Conservation (phyloP, 257 asterid species). For the Gentiana straminea region DNA sequence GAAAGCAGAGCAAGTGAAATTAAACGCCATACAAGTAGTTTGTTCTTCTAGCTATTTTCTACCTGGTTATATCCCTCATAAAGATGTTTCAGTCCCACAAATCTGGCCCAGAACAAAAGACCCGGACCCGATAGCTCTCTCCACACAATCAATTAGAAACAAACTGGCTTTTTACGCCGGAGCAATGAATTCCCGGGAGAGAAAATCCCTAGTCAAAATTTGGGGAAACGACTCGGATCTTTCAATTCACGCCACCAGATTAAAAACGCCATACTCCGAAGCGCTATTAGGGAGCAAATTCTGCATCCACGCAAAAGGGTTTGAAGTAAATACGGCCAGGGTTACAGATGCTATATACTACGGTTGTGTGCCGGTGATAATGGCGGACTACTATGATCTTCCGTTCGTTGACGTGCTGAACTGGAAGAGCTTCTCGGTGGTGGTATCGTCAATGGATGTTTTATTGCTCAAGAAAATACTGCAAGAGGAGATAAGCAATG, state of each 20-base stretch:
- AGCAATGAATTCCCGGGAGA: conserved; percentile 69
- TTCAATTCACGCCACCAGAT: conserved; percentile 43
- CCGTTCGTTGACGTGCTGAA: conserved; percentile 60
- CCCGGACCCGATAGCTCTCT: conserved; percentile 2
- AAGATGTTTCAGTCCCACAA: conserved; percentile 85
- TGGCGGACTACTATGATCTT: conserved; percentile 82
- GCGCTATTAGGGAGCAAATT: conserved; percentile 66
- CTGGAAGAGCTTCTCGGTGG: conserved; percentile 60
- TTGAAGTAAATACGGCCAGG: conserved; percentile 85
- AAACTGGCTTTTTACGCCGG: conserved; percentile 79
- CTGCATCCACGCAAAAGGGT: conserved; percentile 92
- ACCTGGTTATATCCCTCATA: conserved; percentile 64
- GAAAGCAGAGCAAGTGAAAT: conserved; percentile 45
- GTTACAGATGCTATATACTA: conserved; percentile 72
- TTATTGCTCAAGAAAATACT: conserved; percentile 52
- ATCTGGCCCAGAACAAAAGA: conserved; percentile 75
- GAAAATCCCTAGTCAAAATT: conserved; percentile 24
- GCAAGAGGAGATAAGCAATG: conserved; percentile 2
- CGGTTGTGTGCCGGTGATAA: conserved; percentile 79
- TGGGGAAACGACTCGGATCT: conserved; percentile 59
- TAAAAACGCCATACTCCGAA: conserved; percentile 72
- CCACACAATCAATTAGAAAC: conserved; percentile 30
- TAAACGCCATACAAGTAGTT: conserved; percentile 78
- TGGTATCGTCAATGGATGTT: conserved; percentile 45
- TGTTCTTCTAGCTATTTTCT: conserved; percentile 87